Conservation (phyloP, 2,329 filamentous ascomycete species). For the Penicillium verrucosum region DNA sequence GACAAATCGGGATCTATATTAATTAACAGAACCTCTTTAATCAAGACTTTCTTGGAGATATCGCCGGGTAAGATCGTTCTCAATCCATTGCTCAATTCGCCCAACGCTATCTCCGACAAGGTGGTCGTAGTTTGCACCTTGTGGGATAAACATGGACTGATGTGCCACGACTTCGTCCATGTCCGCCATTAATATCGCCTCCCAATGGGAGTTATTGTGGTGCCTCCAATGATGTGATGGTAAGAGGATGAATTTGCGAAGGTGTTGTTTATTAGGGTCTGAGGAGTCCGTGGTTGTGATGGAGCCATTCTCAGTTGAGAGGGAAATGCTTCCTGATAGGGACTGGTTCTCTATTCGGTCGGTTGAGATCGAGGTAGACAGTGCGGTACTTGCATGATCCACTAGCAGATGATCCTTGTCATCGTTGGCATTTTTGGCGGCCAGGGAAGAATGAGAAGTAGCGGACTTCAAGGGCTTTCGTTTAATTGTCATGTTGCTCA, state of each 20-base stretch:
- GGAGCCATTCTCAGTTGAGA: slow-evolving; percentile 12
- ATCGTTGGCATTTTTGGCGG: not conserved
- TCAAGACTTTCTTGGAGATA: slow-evolving; percentile 17
- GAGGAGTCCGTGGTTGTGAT: slow-evolving; percentile 8
- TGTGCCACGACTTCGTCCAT: slow-evolving; percentile 85
- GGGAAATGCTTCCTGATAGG: slow-evolving; percentile 2
- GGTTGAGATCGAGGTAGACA: not conserved
- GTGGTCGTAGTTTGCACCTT: slow-evolving; percentile 67
- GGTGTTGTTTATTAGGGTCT: slow-evolving; percentile 43
- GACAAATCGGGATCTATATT: not conserved
- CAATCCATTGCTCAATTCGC: slow-evolving; percentile 66
- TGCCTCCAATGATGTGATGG: slow-evolving; percentile 57
- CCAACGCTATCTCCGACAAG: slow-evolving; percentile 73
- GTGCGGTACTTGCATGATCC: slow-evolving; percentile 1
- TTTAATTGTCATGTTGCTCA: not conserved
- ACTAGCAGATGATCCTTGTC: not conserved
- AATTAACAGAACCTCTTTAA: not conserved
- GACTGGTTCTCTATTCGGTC: not conserved
- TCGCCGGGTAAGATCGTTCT: slow-evolving; percentile 18
- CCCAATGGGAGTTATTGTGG: slow-evolving; percentile 67
- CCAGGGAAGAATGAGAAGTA: not conserved
- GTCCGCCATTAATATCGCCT: slow-evolving; percentile 74
- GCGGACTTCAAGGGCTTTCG: not conserved
- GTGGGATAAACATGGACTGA: slow-evolving; percentile 71
- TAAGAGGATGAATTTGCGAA: slow-evolving; percentile 76